Evolutionary conservation across 306 rosid species (phyloP), one percentile per base, ranked within the genome.

Genomic region (Cucumis hystrix): DNA sequence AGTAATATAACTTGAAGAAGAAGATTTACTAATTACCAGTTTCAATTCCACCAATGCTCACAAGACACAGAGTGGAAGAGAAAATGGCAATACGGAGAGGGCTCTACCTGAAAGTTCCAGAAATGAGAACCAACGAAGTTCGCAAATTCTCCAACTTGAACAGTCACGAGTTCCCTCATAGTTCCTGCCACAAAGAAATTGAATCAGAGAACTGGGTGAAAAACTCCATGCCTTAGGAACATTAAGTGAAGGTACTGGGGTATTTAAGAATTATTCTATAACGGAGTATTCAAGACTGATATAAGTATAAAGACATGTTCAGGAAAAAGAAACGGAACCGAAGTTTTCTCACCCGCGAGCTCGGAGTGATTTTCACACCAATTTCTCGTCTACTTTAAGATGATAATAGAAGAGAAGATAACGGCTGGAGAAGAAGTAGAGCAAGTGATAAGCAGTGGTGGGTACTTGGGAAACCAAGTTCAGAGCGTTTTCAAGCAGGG

Each of bases 101-200:
- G 49, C 28, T 39, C 52, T 82, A 92, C 97, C 96, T 90, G 98
- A 83, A 94, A 90, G 87, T 94, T 94, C 98, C 97, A 94, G 83
- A 92, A 94, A 83, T 94, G 98, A 68, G 98, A 90, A 56, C 96
- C 98, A 56, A 92, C 83, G 52, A 84, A 94, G 79, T 94, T 90
- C 6, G 96, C 97, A 77, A 82, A 94, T 77, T 89, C 87, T 63
- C 98, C 97, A 58, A 90, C 87, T 89, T 94, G 96, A 56, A 94
- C 58, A 17, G 95, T 91, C 23, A 94, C 91, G 74, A 94, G 78
- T 87, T 94, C 96, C 79, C 86, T 91, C 98, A 92, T 94, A 58
- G 25, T 81, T 76, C 78, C 83, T 79, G 74, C 23, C 49, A 45
- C 74, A 68, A 71, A 52, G 14, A 51, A 33, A 51, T 1, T 49